Evolutionary conservation across 805 yeast species (phyloP).

Genomic region (Metschnikowia peoriensis): DNA sequence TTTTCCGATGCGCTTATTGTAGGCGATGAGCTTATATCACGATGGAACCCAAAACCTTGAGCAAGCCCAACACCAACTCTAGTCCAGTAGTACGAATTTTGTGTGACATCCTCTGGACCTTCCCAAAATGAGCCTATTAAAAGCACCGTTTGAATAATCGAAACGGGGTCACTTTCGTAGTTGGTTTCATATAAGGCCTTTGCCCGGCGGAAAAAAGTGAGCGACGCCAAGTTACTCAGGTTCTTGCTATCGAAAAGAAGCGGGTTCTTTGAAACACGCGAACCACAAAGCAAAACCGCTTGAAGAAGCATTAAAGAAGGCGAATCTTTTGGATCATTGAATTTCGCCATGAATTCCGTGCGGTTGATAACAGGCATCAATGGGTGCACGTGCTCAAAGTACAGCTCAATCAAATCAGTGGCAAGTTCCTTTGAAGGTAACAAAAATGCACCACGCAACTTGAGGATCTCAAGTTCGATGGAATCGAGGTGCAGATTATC

Average conservation of each 20-base stretch:
- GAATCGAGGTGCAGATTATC: slow-evolving; percentile 43
- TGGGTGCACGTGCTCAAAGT: slow-evolving; percentile 66
- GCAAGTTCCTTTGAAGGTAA: slow-evolving; percentile 61
- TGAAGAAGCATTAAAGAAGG: slow-evolving; percentile 68
- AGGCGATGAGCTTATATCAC: slow-evolving; percentile 46
- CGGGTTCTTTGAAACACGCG: slow-evolving; percentile 57
- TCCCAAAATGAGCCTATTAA: slow-evolving; percentile 72
- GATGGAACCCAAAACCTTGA: slow-evolving; percentile 74
- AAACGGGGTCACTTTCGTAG: slow-evolving; percentile 62
- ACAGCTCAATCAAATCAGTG: slow-evolving; percentile 57
- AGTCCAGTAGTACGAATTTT: slow-evolving; percentile 68
- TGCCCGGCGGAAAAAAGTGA: slow-evolving; percentile 63
- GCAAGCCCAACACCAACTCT: slow-evolving; percentile 68
- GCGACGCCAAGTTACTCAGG: slow-evolving; percentile 50
- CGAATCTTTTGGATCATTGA: slow-evolving; percentile 53
- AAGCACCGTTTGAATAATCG: slow-evolving; percentile 58
- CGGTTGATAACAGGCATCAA: slow-evolving; percentile 66
- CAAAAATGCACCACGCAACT: slow-evolving; percentile 66
- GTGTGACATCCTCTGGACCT: slow-evolving; percentile 65
- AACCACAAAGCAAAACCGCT: slow-evolving; percentile 66
- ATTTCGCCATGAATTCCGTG: slow-evolving; percentile 55
- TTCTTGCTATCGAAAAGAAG: slow-evolving; percentile 49
- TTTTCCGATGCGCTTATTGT: slow-evolving; percentile 37
- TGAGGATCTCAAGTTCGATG: slow-evolving; percentile 63
- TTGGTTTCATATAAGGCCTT: slow-evolving; percentile 71